Percentiles rank a stretch among this genome's conserved stretches.
Conservation (phyloP, 805 yeast species). For the Kodamaea hsintzibuensis region DNA sequence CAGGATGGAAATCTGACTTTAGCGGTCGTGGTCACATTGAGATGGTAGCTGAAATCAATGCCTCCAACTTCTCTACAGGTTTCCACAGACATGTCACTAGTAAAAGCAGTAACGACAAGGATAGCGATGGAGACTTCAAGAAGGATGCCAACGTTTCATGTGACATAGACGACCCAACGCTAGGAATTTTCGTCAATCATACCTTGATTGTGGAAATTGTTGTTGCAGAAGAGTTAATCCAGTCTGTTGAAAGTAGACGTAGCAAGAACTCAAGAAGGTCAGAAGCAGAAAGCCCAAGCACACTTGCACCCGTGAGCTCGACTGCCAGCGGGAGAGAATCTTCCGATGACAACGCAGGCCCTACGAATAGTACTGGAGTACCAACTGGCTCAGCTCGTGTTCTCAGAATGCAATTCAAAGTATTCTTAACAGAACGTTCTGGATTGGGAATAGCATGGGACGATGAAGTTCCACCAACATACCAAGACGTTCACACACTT, state of each 20-base stretch:
- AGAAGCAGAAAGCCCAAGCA: constrained; percentile 3
- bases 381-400: constrained; percentile 97
- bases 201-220: constrained; percentile 80
- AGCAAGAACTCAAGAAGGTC: neutral
- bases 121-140: constrained; percentile 28
- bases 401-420: constrained; percentile 87
- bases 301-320: constrained; percentile 29
- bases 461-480: constrained; percentile 98
- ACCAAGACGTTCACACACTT: constrained; percentile 76
- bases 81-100: constrained; percentile 41
- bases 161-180: constrained; percentile 77
- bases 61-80: constrained; percentile 60
- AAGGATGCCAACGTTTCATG: constrained; percentile 62
- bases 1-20: constrained; percentile 96
- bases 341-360: constrained; percentile 16
- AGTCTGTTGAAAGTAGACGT: constrained; percentile 24
- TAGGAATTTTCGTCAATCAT: constrained; percentile 78
- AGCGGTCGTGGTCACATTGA: constrained; percentile 77
- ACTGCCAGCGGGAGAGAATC: constrained; percentile 15
- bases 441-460: constrained; percentile 99
- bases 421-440: constrained; percentile 82
- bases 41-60: constrained; percentile 67
- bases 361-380: constrained; percentile 54
- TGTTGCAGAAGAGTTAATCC: constrained; percentile 87
- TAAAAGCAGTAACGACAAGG: constrained; percentile 40